Evolutionary conservation across 805 yeast genomes (phyloP), one percentile per base, ranked within the genome.

Genomic region (Candida ovalis): DNA sequence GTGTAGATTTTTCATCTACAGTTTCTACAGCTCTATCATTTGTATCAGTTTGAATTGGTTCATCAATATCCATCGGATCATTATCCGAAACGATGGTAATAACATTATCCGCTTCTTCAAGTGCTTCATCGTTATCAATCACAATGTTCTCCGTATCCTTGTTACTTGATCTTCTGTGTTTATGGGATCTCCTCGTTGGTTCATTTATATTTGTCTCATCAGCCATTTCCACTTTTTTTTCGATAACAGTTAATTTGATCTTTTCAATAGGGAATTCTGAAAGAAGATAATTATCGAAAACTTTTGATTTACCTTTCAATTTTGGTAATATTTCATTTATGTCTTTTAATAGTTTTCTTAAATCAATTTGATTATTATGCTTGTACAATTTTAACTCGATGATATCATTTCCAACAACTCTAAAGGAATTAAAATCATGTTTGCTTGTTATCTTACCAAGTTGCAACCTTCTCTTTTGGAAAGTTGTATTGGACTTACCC

Each of bases 281-380:
- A 25, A 78, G 69, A 13, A 68, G 55, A 53, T 85, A 84, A 0
- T 78, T 75, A 54, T 84, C 88, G 27, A 72, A 60, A 28, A 69
- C 60, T 53, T 68, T 77, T 4, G 73, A 57, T 39, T 73, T 76
- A 3, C 73, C 64, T 49, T 71, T 76, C 3, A 79, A 72, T 35
- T 59, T 67, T 1, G 72, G 71, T n/a, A 69, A 46, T 2, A 57
- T 40, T 4, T 57, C 59, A 33, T 60, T 59, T 4, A 69, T 19
- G 4, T 55, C 52, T 7, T 54, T 50, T 28, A 64, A 40, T 2
- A 63, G 45, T 1, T 50, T 52, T 4, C 32, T 41, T 42, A 67
- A 39, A 28, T 57, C 55, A 13, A 61, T 45, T 1, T 32, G 44
- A 8, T 55, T 41, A 18, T 50, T 56, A 5, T 47, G 37, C 4